Evolutionary conservation across 2,329 filamentous ascomycete species (phyloP), one percentile per base, ranked within the genome.

Genomic region (Gremmenia infestans): DNA sequence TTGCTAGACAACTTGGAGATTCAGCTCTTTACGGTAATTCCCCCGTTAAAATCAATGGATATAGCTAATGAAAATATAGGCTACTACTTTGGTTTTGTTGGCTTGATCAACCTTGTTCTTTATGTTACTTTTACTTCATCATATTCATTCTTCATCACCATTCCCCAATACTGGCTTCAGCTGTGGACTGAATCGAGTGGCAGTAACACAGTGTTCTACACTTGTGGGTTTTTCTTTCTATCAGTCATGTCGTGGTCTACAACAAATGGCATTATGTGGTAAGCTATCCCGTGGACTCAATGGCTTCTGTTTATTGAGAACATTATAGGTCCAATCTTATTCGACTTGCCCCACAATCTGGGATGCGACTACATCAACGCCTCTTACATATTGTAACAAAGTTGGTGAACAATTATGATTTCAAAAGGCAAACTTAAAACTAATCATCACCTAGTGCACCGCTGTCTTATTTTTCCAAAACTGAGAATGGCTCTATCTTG

Each of bases 401-500:
- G 65, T 71, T 23, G 47, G 37, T 46, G 51, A 45, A 22, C 42
- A 45, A 4, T 22, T 37, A 39, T 53, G 6, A 42, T 45, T 3
- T 2, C 14, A 28, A 37, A n/a, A 7, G 3, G 47, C 53, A 8
- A 8, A 7, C 32, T 14, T 23, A 7, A n/a, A 28, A 15, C 51
- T 61, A 22, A 59, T 61, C 4, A 39, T 22, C 36, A 23, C 28
- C 22, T 6, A 76, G 72, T 25, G 75, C 76, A 2, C 71, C 74
- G 0, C 60, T 77, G 1, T 68, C 66, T 2, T 74, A 72, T 22
- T 76, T 78, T 52, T 73, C 72, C 0, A 63, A 57, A 3, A 74
- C 72, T 0, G 73, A 77, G 15, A 68, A 66, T 4, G 76, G 75
- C 3, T 70, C 69, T 0, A 72, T 74, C 3, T 65, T 75, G 7